phyloP scores from a whole-genome alignment of 148 eudicot species.

The Pharnaceum exiguum region DNA sequence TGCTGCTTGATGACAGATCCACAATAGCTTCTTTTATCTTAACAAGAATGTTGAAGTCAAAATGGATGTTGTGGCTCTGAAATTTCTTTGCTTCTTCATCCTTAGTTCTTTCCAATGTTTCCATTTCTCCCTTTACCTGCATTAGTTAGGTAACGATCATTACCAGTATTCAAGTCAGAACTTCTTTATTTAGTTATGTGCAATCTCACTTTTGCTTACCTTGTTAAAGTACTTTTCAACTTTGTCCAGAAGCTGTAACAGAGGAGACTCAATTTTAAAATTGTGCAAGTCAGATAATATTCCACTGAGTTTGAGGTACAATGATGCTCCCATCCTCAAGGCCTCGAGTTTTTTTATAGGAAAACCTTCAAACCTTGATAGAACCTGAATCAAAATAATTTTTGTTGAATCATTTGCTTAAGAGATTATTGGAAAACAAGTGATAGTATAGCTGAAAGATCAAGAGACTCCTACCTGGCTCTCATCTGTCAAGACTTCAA shows the following conservation, averaged over 20 bases:
- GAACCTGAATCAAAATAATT: slow-evolving; percentile 36
- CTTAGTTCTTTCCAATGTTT: slow-evolving; percentile 73
- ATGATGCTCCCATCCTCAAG: slow-evolving; percentile 81
- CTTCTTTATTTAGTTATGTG: too few species aligned
- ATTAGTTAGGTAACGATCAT: neutral
- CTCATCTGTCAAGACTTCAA: slow-evolving; percentile 93
- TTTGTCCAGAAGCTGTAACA: slow-evolving; percentile 61
- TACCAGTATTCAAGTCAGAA: neutral
- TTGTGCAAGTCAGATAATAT: slow-evolving; percentile 53
- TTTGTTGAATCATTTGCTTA: neutral
- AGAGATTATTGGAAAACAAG: neutral
- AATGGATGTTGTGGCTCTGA: slow-evolving; percentile 74
- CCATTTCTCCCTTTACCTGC: slow-evolving; percentile 81
- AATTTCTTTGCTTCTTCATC: slow-evolving; percentile 91
- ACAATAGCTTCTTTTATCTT: slow-evolving; percentile 85
- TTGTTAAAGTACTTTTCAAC: slow-evolving; percentile 83
- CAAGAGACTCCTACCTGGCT: slow-evolving; percentile 51
- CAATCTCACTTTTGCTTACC: slow-evolving; percentile 32
- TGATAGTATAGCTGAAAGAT: neutral
- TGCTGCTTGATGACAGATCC: slow-evolving; percentile 86
- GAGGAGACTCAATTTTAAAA: slow-evolving; percentile 79
- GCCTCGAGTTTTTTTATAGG: slow-evolving; percentile 86
- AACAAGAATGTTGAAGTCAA: slow-evolving; percentile 73
- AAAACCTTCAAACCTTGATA: slow-evolving; percentile 85
- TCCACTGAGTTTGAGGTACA: slow-evolving; percentile 62